Percentiles rank a stretch among this genome's conserved stretches.
phyloP scores from a whole-genome alignment of 1,284 basidiomycete genomes.

The Apiotrichum montevideense region DNA sequence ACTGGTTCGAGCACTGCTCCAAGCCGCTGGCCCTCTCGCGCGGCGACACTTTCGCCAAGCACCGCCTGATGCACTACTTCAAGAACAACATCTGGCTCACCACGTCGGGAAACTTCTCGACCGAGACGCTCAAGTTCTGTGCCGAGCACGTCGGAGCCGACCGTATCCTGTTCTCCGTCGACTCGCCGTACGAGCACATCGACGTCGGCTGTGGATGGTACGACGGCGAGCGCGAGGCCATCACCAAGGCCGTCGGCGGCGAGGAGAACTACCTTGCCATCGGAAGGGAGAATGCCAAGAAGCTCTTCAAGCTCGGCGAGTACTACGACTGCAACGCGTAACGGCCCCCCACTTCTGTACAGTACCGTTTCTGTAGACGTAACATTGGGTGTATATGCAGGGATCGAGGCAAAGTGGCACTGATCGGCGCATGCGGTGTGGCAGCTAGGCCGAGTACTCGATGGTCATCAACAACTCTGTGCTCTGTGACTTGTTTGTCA shows the following conservation, averaged over 20 bases:
- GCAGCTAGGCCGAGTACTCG: too few relatives aligned
- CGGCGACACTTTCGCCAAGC: constrained; percentile 29
- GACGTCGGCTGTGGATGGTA: constrained; percentile 40
- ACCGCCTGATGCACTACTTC: constrained; percentile 21
- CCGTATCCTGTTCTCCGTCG: constrained; percentile 41
- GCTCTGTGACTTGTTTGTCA: too few relatives aligned
- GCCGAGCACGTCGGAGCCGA: constrained; percentile 32
- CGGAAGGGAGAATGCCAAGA: constrained; percentile 21
- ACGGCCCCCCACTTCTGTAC: not conserved
- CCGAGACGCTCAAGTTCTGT: constrained; percentile 28
- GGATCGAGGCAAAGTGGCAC: too few relatives aligned
- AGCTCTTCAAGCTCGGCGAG: constrained; percentile 19
- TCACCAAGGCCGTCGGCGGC: constrained; percentile 14
- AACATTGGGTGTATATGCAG: too few relatives aligned
- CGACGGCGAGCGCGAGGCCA: constrained; percentile 14
- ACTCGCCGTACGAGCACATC: constrained; percentile 42
- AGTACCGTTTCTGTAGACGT: too few relatives aligned
- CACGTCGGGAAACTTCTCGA: constrained; percentile 17
- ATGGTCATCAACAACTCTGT: too few relatives aligned
- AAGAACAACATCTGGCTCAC: constrained; percentile 22
- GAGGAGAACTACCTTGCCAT: constrained; percentile 18
- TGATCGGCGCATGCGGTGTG: too few relatives aligned
- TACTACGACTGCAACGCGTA: constrained; percentile 17
- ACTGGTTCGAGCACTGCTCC: constrained; percentile 38
- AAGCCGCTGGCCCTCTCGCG: constrained; percentile 14